Evolutionary conservation across 331 rosid species (phyloP).

Genomic region (Arachis monticola): DNA sequence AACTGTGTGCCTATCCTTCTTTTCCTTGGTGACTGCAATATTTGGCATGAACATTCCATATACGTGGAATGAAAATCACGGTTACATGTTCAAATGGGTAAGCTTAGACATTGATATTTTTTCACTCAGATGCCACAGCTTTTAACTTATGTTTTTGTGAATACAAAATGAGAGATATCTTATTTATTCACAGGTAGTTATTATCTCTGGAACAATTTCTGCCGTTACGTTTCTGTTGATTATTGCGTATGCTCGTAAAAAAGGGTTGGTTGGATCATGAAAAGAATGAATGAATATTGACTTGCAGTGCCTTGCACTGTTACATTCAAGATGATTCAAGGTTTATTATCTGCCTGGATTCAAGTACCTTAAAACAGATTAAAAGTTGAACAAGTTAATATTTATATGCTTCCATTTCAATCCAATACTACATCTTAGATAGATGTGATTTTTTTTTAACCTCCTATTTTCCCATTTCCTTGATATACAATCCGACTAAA

Average conservation of each 20-base stretch:
- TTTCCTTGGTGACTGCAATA: constrained; percentile 69
- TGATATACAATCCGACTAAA: too few relatives aligned
- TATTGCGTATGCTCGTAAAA: constrained; percentile 64
- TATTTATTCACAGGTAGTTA: constrained; percentile 61
- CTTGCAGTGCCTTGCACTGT: background rate
- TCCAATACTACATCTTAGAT: background rate
- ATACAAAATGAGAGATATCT: constrained; percentile 2
- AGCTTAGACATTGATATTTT: constrained; percentile 1
- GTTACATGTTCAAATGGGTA: constrained; percentile 91
- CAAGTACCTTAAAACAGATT: constrained; percentile 9
- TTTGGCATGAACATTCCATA: constrained; percentile 93
- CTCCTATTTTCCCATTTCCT: too few relatives aligned
- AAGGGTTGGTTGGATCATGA: constrained; percentile 85
- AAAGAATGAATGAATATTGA: constrained; percentile 6
- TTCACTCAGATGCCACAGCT: background rate
- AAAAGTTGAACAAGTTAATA: constrained; percentile 20
- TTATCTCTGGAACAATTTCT: constrained; percentile 45
- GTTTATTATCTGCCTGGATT: constrained; percentile 8
- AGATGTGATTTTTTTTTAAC: too few relatives aligned
- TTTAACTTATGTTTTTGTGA: background rate
- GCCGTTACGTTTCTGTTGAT: constrained; percentile 49
- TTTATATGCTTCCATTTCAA: background rate
- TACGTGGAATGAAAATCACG: constrained; percentile 58
- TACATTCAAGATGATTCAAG: constrained; percentile 27
- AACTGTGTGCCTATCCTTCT: constrained; percentile 68